These are phyloP conservation scores for Elsinoe ampelina DNA, from an alignment of 2,329 filamentous ascomycete species.

Conservation along the genomic window DNA sequence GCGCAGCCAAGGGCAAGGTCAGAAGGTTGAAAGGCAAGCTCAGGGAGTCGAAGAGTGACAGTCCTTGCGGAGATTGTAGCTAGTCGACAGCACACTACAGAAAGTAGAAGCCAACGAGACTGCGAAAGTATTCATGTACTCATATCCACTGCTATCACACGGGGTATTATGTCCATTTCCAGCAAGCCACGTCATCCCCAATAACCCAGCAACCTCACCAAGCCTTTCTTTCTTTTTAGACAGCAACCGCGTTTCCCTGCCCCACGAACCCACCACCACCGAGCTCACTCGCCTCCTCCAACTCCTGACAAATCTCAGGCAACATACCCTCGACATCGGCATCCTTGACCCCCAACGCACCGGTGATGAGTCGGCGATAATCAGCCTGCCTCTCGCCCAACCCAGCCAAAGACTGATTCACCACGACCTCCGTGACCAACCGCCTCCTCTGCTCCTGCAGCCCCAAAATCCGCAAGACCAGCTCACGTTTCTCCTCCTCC, in stretches of 20 bases:
- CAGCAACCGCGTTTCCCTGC: conserved; percentile 5
- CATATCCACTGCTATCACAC: background rate
- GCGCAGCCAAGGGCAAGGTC: background rate
- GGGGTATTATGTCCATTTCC: background rate
- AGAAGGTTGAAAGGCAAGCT: background rate
- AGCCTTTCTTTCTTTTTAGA: background rate
- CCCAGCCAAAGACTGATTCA: conserved; percentile 58
- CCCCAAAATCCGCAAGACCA: conserved; percentile 50
- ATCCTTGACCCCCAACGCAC: conserved; percentile 58
- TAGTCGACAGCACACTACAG: too few species aligned
- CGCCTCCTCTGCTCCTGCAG: conserved; percentile 51
- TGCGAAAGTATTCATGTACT: background rate
- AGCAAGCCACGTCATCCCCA: background rate
- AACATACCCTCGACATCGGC: conserved; percentile 58
- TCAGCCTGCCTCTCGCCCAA: conserved; percentile 64
- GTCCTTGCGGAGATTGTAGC: too few species aligned
- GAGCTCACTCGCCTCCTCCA: conserved; percentile 33
- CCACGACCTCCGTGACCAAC: conserved; percentile 59
- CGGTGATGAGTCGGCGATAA: conserved; percentile 60
- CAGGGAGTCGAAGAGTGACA: background rate
- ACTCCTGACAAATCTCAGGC: conserved; percentile 40
- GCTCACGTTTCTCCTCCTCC: conserved; percentile 46
- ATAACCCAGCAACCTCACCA: too few species aligned
- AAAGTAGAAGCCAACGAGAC: background rate
- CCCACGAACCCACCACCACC: background rate